Percentiles rank a stretch among this genome's conserved stretches.
Evolutionary conservation across 2,329 filamentous ascomycete species (phyloP).

Genomic region (Alternaria consortialis): DNA sequence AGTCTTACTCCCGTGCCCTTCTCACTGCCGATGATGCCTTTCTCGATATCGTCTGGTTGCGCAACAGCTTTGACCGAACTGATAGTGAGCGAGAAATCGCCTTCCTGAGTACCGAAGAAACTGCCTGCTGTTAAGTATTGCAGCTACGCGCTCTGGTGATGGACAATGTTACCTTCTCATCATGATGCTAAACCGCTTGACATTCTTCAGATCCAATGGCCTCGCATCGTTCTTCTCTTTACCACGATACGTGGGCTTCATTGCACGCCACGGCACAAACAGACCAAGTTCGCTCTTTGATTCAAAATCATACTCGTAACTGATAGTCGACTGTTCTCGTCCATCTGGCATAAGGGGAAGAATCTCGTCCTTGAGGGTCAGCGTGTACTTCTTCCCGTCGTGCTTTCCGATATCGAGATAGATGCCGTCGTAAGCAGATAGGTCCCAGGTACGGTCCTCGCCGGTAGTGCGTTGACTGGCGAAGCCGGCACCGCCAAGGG

Average conservation of each 20-base stretch:
- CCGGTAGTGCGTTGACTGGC: slow-evolving; percentile 75
- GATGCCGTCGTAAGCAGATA: slow-evolving; percentile 70
- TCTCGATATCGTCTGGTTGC: slow-evolving; percentile 37
- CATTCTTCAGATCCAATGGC: slow-evolving; percentile 65
- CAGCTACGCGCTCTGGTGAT: no score
- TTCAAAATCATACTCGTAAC: slow-evolving; percentile 69
- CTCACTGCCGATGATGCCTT: slow-evolving; percentile 16
- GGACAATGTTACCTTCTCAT: slow-evolving; percentile 71
- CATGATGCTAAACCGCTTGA: slow-evolving; percentile 79
- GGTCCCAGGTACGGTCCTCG: slow-evolving; percentile 68
- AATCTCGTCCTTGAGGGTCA: slow-evolving; percentile 77
- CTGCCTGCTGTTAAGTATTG: slow-evolving; percentile 54
- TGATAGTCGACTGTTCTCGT: slow-evolving; percentile 74
- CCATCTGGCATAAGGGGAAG: slow-evolving; percentile 67
- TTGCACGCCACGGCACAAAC: slow-evolving; percentile 69
- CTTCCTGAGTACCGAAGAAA: slow-evolving; percentile 78
- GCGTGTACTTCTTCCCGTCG: slow-evolving; percentile 75
- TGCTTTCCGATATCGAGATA: slow-evolving; percentile 61
- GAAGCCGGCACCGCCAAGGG: slow-evolving; percentile 82
- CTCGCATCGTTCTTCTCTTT: slow-evolving; percentile 68
- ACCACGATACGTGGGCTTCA: slow-evolving; percentile 79
- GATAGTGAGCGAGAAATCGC: slow-evolving; percentile 69
- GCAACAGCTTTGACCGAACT: slow-evolving; percentile 62
- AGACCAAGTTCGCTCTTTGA: slow-evolving; percentile 47
- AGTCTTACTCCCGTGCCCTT: slow-evolving; percentile 18